Evolutionary conservation across 768 basidiomycete genomes (phyloP).

Genomic region (Collybia sp.): DNA sequence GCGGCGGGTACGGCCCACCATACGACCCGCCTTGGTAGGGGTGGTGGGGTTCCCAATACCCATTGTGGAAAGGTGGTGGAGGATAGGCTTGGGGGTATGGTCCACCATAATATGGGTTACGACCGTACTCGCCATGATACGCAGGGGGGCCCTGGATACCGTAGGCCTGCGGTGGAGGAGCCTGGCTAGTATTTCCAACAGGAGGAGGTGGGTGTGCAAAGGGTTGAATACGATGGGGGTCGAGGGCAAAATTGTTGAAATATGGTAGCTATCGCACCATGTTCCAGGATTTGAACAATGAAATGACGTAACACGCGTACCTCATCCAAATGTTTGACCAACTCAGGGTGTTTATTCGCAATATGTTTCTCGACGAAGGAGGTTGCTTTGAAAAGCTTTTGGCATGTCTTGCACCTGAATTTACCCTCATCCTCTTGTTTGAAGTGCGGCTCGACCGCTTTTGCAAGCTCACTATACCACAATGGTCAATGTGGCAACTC

Average conservation of each 20-base stretch:
- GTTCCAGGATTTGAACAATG: constrained; percentile 3
- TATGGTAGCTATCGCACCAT: constrained; percentile 59
- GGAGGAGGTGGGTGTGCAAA: constrained; percentile 73
- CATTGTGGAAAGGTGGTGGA: constrained; percentile 38
- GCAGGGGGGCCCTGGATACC: constrained; percentile 64
- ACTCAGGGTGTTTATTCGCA: constrained; percentile 87
- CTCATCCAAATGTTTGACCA: constrained; percentile 80
- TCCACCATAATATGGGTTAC: constrained; percentile 26
- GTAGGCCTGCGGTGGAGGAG: constrained; percentile 80
- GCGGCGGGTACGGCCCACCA: constrained; percentile 30
- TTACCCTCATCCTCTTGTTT: constrained; percentile 98
- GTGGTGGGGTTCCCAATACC: constrained; percentile 35
- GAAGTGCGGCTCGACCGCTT: constrained; percentile 72
- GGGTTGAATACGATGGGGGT: constrained; percentile 89
- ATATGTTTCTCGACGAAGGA: constrained; percentile 98
- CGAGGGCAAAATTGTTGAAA: constrained; percentile 95
- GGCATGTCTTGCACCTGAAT: constrained; percentile 94
- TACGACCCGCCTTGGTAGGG: constrained; percentile 35
- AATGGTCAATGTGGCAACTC: background rate
- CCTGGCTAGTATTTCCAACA: constrained; percentile 61
- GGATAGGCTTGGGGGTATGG: constrained; percentile 32
- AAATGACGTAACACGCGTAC: constrained; percentile 37
- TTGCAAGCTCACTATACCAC: constrained; percentile 68
- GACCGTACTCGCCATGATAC: constrained; percentile 33
- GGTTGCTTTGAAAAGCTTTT: constrained; percentile 96